Evolutionary conservation across 768 basidiomycete species (phyloP).

Genomic region (Lyophyllum atratum): DNA sequence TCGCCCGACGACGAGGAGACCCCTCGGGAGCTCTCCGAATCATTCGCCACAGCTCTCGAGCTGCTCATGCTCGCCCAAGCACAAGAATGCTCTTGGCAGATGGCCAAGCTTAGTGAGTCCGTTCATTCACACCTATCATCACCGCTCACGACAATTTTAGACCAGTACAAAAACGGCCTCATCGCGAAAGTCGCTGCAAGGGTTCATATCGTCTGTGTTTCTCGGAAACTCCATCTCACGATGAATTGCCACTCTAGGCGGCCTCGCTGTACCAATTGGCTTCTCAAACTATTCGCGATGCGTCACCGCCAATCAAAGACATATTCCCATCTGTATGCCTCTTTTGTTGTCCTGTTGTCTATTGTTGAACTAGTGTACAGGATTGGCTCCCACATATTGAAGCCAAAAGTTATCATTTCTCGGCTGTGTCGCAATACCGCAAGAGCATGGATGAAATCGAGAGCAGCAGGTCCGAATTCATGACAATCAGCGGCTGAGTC

Average conservation of each 20-base stretch:
- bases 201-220: constrained; percentile 32
- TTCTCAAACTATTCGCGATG: constrained; percentile 41
- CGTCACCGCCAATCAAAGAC: constrained; percentile 43
- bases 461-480: constrained; percentile 55
- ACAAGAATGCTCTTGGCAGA: constrained; percentile 96
- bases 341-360: not conserved
- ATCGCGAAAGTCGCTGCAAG: constrained; percentile 82
- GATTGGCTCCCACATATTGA: constrained; percentile 81
- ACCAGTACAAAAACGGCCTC: constrained; percentile 77
- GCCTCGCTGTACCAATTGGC: constrained; percentile 67
- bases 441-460: constrained; percentile 89
- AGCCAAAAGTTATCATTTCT: constrained; percentile 83
- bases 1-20: constrained; percentile 51
- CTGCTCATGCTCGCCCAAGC: constrained; percentile 89
- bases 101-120: constrained; percentile 73
- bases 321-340: constrained; percentile 55
- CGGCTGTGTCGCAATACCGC: constrained; percentile 85
- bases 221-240: not conserved
- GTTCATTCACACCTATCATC: constrained; percentile 1
- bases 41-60: constrained; percentile 65
- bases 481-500: not conserved
- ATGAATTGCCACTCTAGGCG: constrained; percentile 34
- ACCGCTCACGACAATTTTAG: constrained; percentile 29
- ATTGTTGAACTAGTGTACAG: constrained; percentile 35
- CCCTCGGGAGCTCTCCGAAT: constrained; percentile 65